Evolutionary conservation across 176 grass and related monocot genomes (phyloP).

Genomic region (Ananas comosus): DNA sequence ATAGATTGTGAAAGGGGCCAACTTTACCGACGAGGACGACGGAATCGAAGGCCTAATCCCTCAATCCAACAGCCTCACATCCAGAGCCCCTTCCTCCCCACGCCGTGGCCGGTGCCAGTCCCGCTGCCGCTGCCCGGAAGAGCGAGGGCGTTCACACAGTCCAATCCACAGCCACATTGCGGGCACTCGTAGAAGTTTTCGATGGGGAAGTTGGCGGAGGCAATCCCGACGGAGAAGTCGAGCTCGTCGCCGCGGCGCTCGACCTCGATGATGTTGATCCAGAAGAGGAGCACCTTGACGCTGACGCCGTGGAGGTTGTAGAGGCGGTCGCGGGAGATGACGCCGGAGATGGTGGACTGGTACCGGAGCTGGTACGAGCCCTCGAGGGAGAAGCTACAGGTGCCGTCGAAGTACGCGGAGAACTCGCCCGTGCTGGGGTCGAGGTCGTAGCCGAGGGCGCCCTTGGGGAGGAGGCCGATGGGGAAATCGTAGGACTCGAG

Average conservation of each 20-base stretch:
- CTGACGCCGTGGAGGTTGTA: constrained; percentile 51
- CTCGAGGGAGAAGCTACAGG: constrained; percentile 69
- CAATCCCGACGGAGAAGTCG: constrained; percentile 82
- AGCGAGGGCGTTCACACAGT: constrained; percentile 33
- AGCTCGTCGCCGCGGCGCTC: constrained; percentile 42
- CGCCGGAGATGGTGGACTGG: constrained; percentile 57
- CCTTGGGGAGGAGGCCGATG: constrained; percentile 63
- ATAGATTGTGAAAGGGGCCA: too few species aligned
- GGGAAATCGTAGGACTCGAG: constrained; percentile 67
- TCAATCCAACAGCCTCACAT: too few species aligned
- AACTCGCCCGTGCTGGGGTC: constrained; percentile 55
- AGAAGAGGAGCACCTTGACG: constrained; percentile 88
- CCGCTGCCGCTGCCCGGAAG: too few species aligned
- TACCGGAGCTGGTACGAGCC: constrained; percentile 84
- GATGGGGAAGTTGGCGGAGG: constrained; percentile 71
- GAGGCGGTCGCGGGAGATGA: constrained; percentile 42
- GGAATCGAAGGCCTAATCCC: too few species aligned
- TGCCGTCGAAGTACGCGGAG: constrained; percentile 44
- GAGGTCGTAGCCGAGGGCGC: constrained; percentile 57
- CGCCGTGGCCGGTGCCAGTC: too few species aligned
- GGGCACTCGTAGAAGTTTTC: constrained; percentile 75
- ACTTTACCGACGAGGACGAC: too few species aligned
- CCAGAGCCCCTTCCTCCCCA: too few species aligned
- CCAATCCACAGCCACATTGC: constrained; percentile 76
- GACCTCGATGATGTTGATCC: constrained; percentile 92